phyloP scores from a whole-genome alignment of 768 basidiomycete species.

The Vararia minispora region DNA sequence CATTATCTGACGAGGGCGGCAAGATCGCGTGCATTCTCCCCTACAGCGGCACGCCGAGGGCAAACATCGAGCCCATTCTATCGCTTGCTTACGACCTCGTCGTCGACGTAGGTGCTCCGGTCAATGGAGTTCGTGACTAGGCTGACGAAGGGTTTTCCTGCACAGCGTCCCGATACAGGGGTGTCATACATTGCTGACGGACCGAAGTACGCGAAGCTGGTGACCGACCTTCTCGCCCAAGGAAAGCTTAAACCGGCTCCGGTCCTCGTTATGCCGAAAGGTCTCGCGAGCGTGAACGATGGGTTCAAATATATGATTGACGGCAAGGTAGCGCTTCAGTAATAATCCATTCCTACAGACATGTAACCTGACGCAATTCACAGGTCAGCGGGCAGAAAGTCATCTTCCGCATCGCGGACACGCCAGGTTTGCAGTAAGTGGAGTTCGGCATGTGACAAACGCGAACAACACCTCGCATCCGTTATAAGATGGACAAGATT shows the following conservation, averaged over 20 bases:
- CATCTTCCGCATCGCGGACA: constrained; percentile 13
- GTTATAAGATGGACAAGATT: too few relatives aligned
- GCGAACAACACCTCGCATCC: too few relatives aligned
- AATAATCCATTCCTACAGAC: neutral
- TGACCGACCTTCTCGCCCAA: neutral
- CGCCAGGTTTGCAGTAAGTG: too few relatives aligned
- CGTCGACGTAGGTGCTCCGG: neutral
- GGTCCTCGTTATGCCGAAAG: constrained; percentile 1
- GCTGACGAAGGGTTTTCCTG: neutral
- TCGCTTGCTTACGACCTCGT: neutral
- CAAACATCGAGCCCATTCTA: neutral
- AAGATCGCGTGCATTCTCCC: neutral
- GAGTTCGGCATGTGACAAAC: too few relatives aligned
- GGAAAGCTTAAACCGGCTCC: constrained; percentile 3
- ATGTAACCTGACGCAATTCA: neutral
- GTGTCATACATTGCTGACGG: constrained; percentile 7
- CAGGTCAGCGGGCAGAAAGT: constrained; percentile 18
- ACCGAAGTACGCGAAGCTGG: constrained; percentile 10
- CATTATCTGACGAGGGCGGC: constrained; percentile 8
- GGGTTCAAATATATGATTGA: constrained; percentile 16
- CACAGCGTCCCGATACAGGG: constrained; percentile 12
- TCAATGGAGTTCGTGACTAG: too few relatives aligned
- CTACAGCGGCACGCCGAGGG: neutral
- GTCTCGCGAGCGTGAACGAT: constrained; percentile 2
- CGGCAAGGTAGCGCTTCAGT: constrained; percentile 7